Conservation (phyloP, 2,329 filamentous ascomycete species). For the Polytolypa hystricis region DNA sequence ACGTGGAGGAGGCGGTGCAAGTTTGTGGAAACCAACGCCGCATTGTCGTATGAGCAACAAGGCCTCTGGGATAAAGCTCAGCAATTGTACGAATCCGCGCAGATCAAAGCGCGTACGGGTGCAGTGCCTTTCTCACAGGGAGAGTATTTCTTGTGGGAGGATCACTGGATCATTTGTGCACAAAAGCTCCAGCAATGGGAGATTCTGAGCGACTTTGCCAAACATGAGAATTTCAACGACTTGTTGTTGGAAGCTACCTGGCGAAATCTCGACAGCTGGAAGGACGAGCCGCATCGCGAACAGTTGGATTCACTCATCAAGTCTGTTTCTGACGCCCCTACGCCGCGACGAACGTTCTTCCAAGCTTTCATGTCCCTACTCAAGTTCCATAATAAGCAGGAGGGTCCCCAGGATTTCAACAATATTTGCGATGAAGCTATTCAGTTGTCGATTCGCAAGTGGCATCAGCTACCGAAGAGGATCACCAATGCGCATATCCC, state of each 20-base stretch:
- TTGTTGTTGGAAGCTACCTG: constrained; percentile 89
- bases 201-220: constrained; percentile 91
- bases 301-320: constrained; percentile 90
- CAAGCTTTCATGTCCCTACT: constrained; percentile 95
- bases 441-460: constrained; percentile 92
- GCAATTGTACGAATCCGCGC: constrained; percentile 88
- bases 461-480: constrained; percentile 91
- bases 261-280: constrained; percentile 94
- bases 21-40: constrained; percentile 95
- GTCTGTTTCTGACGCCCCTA: constrained; percentile 93
- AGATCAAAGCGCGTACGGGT: constrained; percentile 92
- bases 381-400: constrained; percentile 84
- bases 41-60: constrained; percentile 94
- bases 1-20: constrained; percentile 92
- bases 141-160: constrained; percentile 99
- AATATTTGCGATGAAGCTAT: constrained; percentile 93
- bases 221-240: constrained; percentile 97
- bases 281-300: constrained; percentile 71
- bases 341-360: constrained; percentile 88
- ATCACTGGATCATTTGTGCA: constrained; percentile 95
- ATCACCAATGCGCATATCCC: constrained; percentile 94
- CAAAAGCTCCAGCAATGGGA: constrained; percentile 99
- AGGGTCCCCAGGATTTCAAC: constrained; percentile 69
- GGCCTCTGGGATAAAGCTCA: constrained; percentile 99
- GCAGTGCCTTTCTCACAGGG: constrained; percentile 92